Percentiles rank a stretch among this genome's conserved stretches.
phyloP scores from a whole-genome alignment of 805 yeast genomes.

The Cyberlindnera amylophila region DNA sequence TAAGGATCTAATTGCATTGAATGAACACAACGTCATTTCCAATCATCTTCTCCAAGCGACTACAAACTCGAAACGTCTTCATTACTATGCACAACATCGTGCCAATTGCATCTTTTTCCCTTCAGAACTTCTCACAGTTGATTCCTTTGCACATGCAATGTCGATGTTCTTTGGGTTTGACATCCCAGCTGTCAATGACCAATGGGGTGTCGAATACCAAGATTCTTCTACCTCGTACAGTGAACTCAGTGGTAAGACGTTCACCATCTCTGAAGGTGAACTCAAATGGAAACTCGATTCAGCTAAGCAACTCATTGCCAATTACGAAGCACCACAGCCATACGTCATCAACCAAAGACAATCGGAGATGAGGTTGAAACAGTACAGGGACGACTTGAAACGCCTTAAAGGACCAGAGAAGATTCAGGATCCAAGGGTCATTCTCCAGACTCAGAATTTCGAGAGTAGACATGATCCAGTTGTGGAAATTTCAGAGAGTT shows the following conservation, averaged over 20 bases:
- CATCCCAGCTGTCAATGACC: slow-evolving; percentile 6
- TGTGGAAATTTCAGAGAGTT: slow-evolving; percentile 21
- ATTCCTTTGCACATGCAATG: slow-evolving; percentile 7
- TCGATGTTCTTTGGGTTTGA: slow-evolving; percentile 12
- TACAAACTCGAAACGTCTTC: slow-evolving; percentile 1
- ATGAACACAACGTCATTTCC: slow-evolving; percentile 5
- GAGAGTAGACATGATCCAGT: slow-evolving; percentile 23
- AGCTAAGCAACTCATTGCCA: slow-evolving; percentile 11
- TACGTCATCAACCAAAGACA: slow-evolving; percentile 19
- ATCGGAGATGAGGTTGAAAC: slow-evolving; percentile 10
- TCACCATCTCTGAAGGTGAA: slow-evolving; percentile 17
- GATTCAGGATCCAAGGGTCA: slow-evolving; percentile 6
- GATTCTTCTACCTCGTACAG: slow-evolving; percentile 14
- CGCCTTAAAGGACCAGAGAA: slow-evolving; percentile 2
- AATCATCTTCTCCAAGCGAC: not conserved
- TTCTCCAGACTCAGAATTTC: slow-evolving; percentile 14
- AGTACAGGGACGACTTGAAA: slow-evolving; percentile 12
- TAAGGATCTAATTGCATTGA: slow-evolving; percentile 3
- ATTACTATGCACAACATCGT: not conserved
- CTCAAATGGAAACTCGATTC: slow-evolving; percentile 17
- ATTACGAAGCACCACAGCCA: slow-evolving; percentile 14
- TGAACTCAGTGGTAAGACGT: slow-evolving; percentile 8
- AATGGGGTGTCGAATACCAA: slow-evolving; percentile 9
- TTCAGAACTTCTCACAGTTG: slow-evolving; percentile 13
- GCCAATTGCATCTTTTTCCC: slow-evolving; percentile 6